phyloP scores from a whole-genome alignment of 805 yeast genomes.

The Torulaspora delbrueckii region DNA sequence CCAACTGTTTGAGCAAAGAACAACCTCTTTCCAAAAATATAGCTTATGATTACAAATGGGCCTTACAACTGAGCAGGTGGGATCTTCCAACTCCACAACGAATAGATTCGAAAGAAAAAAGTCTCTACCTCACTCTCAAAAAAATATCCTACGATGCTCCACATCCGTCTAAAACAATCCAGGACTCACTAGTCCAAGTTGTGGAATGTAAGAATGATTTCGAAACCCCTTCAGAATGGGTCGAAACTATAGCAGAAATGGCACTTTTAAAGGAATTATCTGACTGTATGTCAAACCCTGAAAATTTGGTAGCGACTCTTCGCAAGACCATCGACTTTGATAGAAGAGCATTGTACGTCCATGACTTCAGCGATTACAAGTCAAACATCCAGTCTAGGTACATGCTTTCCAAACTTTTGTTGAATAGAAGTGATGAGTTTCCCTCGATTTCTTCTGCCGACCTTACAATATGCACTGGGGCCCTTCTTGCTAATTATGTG shows the following conservation, averaged over 20 bases:
- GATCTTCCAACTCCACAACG: constrained; percentile 50
- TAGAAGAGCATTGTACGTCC: constrained; percentile 3
- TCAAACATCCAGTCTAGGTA: constrained; percentile 19
- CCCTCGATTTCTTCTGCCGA: neutral
- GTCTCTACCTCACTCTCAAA: constrained; percentile 51
- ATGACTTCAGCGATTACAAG: constrained; percentile 14
- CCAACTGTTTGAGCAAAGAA: constrained; percentile 41
- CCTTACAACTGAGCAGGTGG: constrained; percentile 79
- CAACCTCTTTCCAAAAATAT: constrained; percentile 15
- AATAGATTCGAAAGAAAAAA: constrained; percentile 39
- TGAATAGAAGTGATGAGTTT: neutral
- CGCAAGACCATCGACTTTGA: constrained; percentile 4
- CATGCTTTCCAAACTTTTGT: constrained; percentile 9
- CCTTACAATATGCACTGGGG: constrained; percentile 4
- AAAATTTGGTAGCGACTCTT: neutral
- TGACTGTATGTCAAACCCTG: neutral
- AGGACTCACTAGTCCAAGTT: constrained; percentile 7
- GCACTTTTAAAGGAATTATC: constrained; percentile 10
- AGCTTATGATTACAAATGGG: constrained; percentile 49
- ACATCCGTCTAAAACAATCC: constrained; percentile 3
- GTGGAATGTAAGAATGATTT: constrained; percentile 11
- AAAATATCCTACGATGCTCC: constrained; percentile 28
- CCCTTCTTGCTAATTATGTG: constrained; percentile 11
- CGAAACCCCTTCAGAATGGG: constrained; percentile 19
- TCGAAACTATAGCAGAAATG: constrained; percentile 17